Base-by-base conservation (phyloP, 2,329 filamentous ascomycete species). In the Colletotrichum musicola region DNA sequence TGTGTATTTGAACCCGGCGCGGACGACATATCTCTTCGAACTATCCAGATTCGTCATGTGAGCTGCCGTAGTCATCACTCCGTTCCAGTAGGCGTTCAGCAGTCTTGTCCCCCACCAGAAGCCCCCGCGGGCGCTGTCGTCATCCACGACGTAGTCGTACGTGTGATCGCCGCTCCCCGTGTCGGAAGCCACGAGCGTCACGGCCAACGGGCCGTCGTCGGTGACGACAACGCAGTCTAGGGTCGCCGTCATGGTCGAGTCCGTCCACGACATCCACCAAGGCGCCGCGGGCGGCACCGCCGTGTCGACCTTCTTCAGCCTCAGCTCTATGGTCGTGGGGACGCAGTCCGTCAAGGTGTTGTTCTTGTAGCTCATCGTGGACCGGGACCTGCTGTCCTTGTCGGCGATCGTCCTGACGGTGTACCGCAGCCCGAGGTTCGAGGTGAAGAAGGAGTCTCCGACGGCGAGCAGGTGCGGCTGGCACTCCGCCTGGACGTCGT, bases 291-390 rank as follows among this genome's bases (percentile, higher is more conserved):
- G 40, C 55, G n/a, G 16, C 16, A n/a, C 20, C 18, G 55, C 16
- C 16, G 20, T 58, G 2, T 46, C 40, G 40, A 20, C 40, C 14
- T 47, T 58, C 20, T 13, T 20, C 12, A 58, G 55, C 4, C 18
- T 46, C 0, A 58, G 16, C 9, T 46, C 22, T 9, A 58, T 40
- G 5, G 10, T 30, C 9, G n/a, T 46, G 5, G 35, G 20, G 6
- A 18, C 25, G 16, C 40, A 58, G 42, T 58, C n/a, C 2, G 46
- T 12, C 12, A 58, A 16, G 7, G 40, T 47, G 22, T 27, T 47
- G n/a, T 58, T 58, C 25, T 27, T 58, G 25, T 58, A 58, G 25
- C 55, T 42, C 4, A 58, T 35, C 10, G 55, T 22, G 18, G 55
- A 30, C 13, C 30, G 6, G 2, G 54, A 57, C 13, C 18, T 44